These are phyloP conservation scores for Babesia bovis DNA, from an alignment of 169 alveolate genomes.

Conservation along the genomic window DNA sequence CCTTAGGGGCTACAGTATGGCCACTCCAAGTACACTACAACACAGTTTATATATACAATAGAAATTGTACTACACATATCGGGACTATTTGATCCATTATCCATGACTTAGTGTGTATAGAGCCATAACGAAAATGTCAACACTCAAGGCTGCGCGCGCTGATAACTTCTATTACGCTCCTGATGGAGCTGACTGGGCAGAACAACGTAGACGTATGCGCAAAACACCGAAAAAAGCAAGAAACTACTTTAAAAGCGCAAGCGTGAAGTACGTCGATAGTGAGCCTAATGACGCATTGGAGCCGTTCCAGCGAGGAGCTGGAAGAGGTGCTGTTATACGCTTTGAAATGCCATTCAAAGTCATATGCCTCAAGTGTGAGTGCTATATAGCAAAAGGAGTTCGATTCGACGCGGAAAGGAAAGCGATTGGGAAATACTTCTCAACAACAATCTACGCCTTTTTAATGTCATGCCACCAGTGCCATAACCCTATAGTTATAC, in stretches of 20 bases:
- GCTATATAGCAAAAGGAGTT: conserved; percentile 80
- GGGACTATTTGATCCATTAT: too few relatives aligned
- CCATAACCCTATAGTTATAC: conserved; percentile 65
- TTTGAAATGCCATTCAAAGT: conserved; percentile 84
- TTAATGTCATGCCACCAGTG: conserved; percentile 77
- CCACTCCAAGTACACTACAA: too few relatives aligned
- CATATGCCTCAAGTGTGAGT: conserved; percentile 70
- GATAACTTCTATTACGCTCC: conserved; percentile 78
- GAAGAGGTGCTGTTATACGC: conserved; percentile 67
- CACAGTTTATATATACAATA: too few relatives aligned
- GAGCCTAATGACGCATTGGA: conserved; percentile 13
- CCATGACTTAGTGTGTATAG: too few relatives aligned
- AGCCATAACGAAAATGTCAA: conserved; percentile 65
- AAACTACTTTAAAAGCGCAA: conserved; percentile 23
- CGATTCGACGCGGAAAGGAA: conserved; percentile 82
- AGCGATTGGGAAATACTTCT: conserved; percentile 72
- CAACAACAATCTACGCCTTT: conserved; percentile 76
- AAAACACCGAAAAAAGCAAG: conserved; percentile 30
- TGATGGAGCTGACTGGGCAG: conserved; percentile 58
- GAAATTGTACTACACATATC: too few relatives aligned
- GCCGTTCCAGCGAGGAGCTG: conserved; percentile 24
- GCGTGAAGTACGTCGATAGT: conserved; percentile 24
- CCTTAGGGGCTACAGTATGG: too few relatives aligned
- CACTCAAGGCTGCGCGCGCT: conserved; percentile 78
- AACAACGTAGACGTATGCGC: conserved; percentile 58